Percentiles rank a stretch among this genome's conserved stretches.
Conservation (phyloP, 768 basidiomycete species). For the Dentipellis fragilis region DNA sequence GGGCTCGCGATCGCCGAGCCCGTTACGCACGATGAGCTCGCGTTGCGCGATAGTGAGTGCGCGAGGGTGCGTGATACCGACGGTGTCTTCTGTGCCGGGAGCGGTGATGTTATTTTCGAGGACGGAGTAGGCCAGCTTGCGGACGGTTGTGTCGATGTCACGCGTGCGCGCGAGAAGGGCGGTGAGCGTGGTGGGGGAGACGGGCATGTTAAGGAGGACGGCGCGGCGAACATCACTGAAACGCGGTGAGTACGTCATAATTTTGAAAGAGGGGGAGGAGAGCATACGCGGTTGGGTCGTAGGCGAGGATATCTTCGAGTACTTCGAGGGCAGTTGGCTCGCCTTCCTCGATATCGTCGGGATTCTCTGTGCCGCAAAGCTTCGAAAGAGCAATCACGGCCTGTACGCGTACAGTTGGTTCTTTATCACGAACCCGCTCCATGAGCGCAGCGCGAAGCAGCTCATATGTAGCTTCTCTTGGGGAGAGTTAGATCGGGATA, state of each 20-base stretch:
- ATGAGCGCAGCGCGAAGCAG: slow-evolving; percentile 53
- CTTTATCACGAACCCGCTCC: slow-evolving; percentile 72
- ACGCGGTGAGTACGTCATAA: neutral
- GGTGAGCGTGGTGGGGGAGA: slow-evolving; percentile 44
- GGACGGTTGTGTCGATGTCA: slow-evolving; percentile 67
- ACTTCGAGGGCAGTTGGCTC: slow-evolving; percentile 46
- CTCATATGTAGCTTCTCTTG: slow-evolving; percentile 69
- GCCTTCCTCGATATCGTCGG: slow-evolving; percentile 38
- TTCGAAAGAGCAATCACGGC: slow-evolving; percentile 74
- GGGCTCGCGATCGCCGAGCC: slow-evolving; percentile 78
- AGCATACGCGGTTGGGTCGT: slow-evolving; percentile 71
- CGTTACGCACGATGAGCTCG: slow-evolving; percentile 69
- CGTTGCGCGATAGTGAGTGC: slow-evolving; percentile 62
- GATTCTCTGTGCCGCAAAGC: slow-evolving; percentile 62
- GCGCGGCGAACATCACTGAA: slow-evolving; percentile 81
- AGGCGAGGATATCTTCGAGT: slow-evolving; percentile 55
- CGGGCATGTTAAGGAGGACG: slow-evolving; percentile 60
- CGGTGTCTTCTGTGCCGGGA: slow-evolving; percentile 19
- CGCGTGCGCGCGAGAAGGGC: slow-evolving; percentile 66
- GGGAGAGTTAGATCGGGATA: neutral
- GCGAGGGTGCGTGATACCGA: slow-evolving; percentile 54
- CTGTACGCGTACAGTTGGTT: slow-evolving; percentile 64
- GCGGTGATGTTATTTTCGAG: slow-evolving; percentile 32
- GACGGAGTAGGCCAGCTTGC: slow-evolving; percentile 64
- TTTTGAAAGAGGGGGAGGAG: neutral